Evolutionary conservation across 176 grass and related monocot species (phyloP).

Genomic region (Carex pumila): DNA sequence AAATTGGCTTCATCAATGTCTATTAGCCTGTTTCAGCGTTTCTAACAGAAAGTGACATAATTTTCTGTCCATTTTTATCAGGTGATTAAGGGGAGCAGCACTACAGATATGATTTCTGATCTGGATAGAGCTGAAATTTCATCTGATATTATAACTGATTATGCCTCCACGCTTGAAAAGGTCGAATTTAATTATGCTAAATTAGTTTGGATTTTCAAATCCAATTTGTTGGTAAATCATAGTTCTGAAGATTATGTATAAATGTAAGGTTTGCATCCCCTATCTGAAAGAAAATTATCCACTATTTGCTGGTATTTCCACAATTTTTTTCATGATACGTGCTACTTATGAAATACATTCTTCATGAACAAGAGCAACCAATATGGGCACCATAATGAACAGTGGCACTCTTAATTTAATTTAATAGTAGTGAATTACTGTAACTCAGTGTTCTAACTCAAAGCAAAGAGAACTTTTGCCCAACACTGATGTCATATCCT

Average conservation of each 20-base stretch:
- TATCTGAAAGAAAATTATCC: not conserved
- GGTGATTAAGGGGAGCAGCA: conserved; percentile 29
- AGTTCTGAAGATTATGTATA: not conserved
- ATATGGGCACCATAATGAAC: not conserved
- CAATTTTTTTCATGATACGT: not conserved
- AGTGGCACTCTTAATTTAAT: not conserved
- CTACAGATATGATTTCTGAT: conserved; percentile 28
- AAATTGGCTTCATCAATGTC: not conserved
- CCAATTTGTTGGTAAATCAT: not conserved
- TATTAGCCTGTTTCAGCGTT: not conserved
- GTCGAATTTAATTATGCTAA: conserved; percentile 25
- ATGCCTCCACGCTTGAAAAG: conserved; percentile 67
- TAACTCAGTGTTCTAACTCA: not conserved
- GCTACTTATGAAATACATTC: not conserved
- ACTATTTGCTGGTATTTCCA: not conserved
- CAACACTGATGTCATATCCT: not conserved
- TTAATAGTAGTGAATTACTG: not conserved
- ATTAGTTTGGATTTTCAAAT: not conserved
- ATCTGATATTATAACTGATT: conserved; percentile 56
- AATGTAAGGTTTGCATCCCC: not conserved
- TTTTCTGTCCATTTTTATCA: conserved; percentile 15
- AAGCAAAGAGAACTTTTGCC: not conserved
- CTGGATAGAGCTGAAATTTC: conserved; percentile 51
- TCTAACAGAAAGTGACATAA: not conserved
- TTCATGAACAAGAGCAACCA: not conserved